Conservation (phyloP, 495 filamentous ascomycete species). For the Lentithecium fluviatile region DNA sequence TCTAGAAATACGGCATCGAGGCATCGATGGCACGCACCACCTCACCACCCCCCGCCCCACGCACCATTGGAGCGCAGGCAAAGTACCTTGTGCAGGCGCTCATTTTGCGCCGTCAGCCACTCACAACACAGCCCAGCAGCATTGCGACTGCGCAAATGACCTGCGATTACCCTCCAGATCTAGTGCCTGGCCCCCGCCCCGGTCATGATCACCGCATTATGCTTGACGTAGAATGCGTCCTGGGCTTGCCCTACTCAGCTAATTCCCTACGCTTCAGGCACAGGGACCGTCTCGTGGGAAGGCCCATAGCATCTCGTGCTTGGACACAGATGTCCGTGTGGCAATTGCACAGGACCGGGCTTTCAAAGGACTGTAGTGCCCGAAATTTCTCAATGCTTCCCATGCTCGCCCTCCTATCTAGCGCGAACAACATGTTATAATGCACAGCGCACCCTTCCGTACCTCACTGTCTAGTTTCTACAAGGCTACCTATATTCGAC, state of each 20-base stretch:
- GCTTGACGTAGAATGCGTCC: constrained; percentile 41
- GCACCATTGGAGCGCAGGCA: constrained; percentile 28
- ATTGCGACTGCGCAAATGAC: constrained; percentile 38
- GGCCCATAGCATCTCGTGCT: constrained; percentile 31
- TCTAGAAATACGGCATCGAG: constrained; percentile 37
- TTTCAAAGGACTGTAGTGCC: constrained; percentile 32
- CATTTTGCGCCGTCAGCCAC: constrained; percentile 38
- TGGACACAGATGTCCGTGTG: constrained; percentile 39
- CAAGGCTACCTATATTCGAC: constrained; percentile 35
- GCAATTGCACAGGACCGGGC: constrained; percentile 39
- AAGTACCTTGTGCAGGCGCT: constrained; percentile 26
- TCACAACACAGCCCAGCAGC: constrained; percentile 35
- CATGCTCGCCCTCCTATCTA: constrained; percentile 38
- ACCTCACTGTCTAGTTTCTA: constrained; percentile 33
- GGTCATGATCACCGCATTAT: constrained; percentile 44
- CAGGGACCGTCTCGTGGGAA: constrained; percentile 40
- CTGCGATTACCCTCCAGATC: constrained; percentile 36
- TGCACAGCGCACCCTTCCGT: constrained; percentile 33
- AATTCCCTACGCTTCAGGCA: constrained; percentile 42
- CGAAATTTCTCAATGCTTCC: constrained; percentile 22
- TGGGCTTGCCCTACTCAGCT: constrained; percentile 40
- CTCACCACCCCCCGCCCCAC: not conserved
- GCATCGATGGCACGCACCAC: constrained; percentile 17
- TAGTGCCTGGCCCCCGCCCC: constrained; percentile 33
- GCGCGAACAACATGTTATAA: constrained; percentile 37